Base-by-base conservation (phyloP, 139 green algal genomes). In the Tetradesmus obliquus region DNA sequence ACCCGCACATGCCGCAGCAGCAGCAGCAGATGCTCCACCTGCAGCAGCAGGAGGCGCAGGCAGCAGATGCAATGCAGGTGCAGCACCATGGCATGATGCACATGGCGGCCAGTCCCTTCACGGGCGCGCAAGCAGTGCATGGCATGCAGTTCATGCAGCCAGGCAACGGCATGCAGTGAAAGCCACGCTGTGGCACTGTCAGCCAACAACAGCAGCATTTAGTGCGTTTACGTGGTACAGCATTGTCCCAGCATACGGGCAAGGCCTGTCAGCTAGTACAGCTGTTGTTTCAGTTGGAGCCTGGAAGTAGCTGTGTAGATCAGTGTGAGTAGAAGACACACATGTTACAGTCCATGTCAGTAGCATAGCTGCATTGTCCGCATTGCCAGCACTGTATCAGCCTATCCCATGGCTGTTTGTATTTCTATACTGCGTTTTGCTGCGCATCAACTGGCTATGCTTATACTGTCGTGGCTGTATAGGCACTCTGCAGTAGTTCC, bases 1-100 rank as follows among this genome's bases (percentile, higher is more conserved):
- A 84, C 24, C 60, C 53, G 17, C 85, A 89, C 24, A 57, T 74
- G 45, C 32, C 24, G 13, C 62, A 66, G 60, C 86, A 69, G 9
- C 86, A 90, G 20, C 86, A 90, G 3, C 69, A 54, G 9, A 76
- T 76, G 66, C 66, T 24, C 66, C 86, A 84, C 19, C 86, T 81
- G 69, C 71, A 90, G 53, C 86, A 90, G 20, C 17, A 32, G 9
- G 55, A 83, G 20, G 45, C 54, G 10, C 13, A 55, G 1, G 53
- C 13, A 32, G 86, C 69, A 17, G 55, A 84, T 55, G 53, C 69
- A 2, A 90, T 90, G 86, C 86, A 90, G 71, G 79, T 90, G 71
- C 86, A 90, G 71, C 86, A 90, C 20, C 22, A 69, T 32, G 86
- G 20, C 10, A 71, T 90, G 51, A 90, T 90, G 86, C 86, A 89